Evolutionary conservation across 176 grass and related monocot genomes (phyloP).

Genomic region (Neostapfia colusana): DNA sequence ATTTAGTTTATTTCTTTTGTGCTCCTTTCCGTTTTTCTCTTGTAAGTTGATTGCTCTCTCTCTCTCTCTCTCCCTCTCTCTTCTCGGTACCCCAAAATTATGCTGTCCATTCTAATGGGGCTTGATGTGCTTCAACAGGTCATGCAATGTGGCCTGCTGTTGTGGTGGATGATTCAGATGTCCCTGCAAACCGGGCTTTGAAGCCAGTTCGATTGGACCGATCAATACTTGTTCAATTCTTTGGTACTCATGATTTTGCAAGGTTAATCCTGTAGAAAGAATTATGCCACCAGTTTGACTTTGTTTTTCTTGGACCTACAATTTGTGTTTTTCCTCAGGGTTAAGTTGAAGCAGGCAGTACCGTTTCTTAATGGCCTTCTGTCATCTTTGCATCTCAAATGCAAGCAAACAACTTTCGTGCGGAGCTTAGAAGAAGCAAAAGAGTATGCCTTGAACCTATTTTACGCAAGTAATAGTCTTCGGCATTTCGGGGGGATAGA

Average conservation of each 20-base stretch:
- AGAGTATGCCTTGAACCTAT: constrained; percentile 55
- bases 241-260: constrained; percentile 98
- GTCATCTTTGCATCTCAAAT: constrained; percentile 94
- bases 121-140: constrained; percentile 61
- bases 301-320: constrained; percentile 35
- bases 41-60: background rate
- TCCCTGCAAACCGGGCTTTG: constrained; percentile 54
- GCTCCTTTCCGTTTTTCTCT: background rate
- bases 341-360: constrained; percentile 77
- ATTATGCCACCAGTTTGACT: constrained; percentile 15
- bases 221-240: constrained; percentile 91
- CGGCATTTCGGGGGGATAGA: background rate
- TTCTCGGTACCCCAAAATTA: constrained; percentile 3
- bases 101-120: constrained; percentile 17
- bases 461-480: constrained; percentile 1
- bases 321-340: constrained; percentile 54
- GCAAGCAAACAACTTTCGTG: constrained; percentile 83
- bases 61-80: background rate
- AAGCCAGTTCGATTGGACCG: constrained; percentile 66
- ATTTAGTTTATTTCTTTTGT: constrained; percentile 23
- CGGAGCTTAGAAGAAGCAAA: constrained; percentile 96
- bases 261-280: constrained; percentile 63
- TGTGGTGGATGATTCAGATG: constrained; percentile 80
- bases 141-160: constrained; percentile 98
- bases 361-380: constrained; percentile 91